phyloP scores from a whole-genome alignment of 257 asterid species.

The Solanum sejunctum region DNA sequence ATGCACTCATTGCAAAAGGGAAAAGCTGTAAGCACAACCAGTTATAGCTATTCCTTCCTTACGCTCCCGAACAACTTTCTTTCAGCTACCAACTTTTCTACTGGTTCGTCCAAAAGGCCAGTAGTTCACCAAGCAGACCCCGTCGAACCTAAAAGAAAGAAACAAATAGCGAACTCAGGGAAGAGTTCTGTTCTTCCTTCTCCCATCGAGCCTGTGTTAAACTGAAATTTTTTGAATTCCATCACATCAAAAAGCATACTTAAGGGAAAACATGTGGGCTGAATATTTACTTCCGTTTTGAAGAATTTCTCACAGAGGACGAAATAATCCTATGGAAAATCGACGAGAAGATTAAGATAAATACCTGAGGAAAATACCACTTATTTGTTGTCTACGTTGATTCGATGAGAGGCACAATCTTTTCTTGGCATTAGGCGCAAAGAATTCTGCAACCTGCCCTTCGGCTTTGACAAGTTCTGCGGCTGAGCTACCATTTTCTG shows the following conservation, averaged over 20 bases:
- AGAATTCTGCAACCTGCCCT: slow-evolving; percentile 4
- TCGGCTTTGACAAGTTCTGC: no score
- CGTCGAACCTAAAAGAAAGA: no score
- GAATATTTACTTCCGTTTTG: background rate
- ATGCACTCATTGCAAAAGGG: background rate
- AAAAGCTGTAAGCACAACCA: no score
- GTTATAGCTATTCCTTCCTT: no score
- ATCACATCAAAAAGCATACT: background rate
- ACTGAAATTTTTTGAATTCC: no score
- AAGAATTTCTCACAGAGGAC: background rate
- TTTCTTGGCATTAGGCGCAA: slow-evolving; percentile 18
- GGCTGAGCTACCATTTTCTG: no score
- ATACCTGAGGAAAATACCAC: slow-evolving; percentile 5
- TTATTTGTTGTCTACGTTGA: background rate
- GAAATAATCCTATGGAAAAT: background rate
- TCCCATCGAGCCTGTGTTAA: no score
- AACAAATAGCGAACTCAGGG: no score
- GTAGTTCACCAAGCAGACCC: no score
- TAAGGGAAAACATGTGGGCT: background rate
- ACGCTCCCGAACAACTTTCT: background rate
- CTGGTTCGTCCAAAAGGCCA: no score
- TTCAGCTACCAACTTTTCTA: background rate
- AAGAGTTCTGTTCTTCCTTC: no score
- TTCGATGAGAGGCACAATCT: slow-evolving; percentile 17
- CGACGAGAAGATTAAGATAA: background rate